These are phyloP conservation scores for Eucommia ulmoides DNA, from an alignment of 257 asterid species.

Conservation along the genomic window DNA sequence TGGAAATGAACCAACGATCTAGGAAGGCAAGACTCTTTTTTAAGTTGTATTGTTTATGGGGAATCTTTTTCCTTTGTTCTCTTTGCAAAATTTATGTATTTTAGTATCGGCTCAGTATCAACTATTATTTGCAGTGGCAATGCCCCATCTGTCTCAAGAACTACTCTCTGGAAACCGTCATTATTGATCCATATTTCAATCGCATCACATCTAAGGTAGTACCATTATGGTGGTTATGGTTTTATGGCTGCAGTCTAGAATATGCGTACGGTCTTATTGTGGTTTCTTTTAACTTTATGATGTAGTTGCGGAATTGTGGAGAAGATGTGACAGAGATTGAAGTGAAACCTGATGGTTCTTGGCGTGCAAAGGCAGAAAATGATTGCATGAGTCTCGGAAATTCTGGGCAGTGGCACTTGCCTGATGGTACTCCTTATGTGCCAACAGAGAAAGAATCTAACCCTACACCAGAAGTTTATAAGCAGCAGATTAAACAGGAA, in stretches of 20 bases:
- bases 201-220: constrained; percentile 70
- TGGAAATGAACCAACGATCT: constrained; percentile 94
- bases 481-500: constrained; percentile 61
- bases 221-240: too few relatives aligned
- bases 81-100: too few relatives aligned
- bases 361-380: constrained; percentile 90
- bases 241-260: too few relatives aligned
- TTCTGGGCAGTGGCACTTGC: constrained; percentile 89
- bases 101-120: too few relatives aligned
- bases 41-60: neutral
- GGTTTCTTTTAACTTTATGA: constrained; percentile 1
- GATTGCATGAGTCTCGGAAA: too few relatives aligned
- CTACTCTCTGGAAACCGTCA: constrained; percentile 71
- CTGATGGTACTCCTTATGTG: constrained; percentile 55
- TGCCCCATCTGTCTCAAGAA: constrained; percentile 95
- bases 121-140: constrained; percentile 73
- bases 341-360: constrained; percentile 96
- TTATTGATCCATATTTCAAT: constrained; percentile 88
- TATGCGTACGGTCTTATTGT: too few relatives aligned
- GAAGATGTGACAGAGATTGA: constrained; percentile 88
- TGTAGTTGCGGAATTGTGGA: constrained; percentile 56
- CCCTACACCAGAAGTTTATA: constrained; percentile 38
- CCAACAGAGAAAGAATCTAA: constrained; percentile 49
- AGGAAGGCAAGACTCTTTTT: constrained; percentile 65
- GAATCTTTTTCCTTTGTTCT: too few relatives aligned